Conservation (phyloP, 192 early-diverging fungal species). For the Backusella westeae region DNA sequence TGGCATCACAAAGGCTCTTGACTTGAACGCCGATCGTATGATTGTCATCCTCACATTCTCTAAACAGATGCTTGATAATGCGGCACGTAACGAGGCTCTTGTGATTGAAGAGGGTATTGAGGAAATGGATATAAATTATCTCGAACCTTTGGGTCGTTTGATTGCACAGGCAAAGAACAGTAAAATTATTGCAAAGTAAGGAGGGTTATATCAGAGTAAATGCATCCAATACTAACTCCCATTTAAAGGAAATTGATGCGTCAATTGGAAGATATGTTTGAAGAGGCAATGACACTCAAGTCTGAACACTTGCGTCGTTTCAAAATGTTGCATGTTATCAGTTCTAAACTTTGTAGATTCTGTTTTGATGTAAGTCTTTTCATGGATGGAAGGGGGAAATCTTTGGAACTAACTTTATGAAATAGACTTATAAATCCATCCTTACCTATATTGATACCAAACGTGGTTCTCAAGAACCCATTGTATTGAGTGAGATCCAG, state of each 20-base stretch:
- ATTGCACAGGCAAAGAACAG: slow-evolving; percentile 43
- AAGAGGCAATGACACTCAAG: slow-evolving; percentile 42
- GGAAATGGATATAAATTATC: slow-evolving; percentile 41
- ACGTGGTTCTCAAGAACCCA: slow-evolving; percentile 39
- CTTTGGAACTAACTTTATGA: no score
- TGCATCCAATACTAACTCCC: neutral
- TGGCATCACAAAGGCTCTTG: slow-evolving; percentile 45
- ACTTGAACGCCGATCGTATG: slow-evolving; percentile 63
- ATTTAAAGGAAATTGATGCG: slow-evolving; percentile 57
- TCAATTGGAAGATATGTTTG: slow-evolving; percentile 58
- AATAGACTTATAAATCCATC: slow-evolving; percentile 35
- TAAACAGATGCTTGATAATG: slow-evolving; percentile 35
- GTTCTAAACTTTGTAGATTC: slow-evolving; percentile 46
- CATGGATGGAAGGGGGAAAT: no score
- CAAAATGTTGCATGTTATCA: slow-evolving; percentile 41
- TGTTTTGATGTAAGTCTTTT: slow-evolving; percentile 38
- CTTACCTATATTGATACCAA: slow-evolving; percentile 41
- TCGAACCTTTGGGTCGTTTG: slow-evolving; percentile 41
- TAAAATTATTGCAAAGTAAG: slow-evolving; percentile 55
- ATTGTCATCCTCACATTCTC: slow-evolving; percentile 52
- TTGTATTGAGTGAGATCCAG: slow-evolving; percentile 44
- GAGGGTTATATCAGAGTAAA: neutral
- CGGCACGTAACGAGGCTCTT: slow-evolving; percentile 30
- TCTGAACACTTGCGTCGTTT: slow-evolving; percentile 45
- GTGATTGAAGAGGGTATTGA: slow-evolving; percentile 30